Evolutionary conservation across 2,329 filamentous ascomycete species (phyloP).

Genomic region (Pyrenophora graminea): DNA sequence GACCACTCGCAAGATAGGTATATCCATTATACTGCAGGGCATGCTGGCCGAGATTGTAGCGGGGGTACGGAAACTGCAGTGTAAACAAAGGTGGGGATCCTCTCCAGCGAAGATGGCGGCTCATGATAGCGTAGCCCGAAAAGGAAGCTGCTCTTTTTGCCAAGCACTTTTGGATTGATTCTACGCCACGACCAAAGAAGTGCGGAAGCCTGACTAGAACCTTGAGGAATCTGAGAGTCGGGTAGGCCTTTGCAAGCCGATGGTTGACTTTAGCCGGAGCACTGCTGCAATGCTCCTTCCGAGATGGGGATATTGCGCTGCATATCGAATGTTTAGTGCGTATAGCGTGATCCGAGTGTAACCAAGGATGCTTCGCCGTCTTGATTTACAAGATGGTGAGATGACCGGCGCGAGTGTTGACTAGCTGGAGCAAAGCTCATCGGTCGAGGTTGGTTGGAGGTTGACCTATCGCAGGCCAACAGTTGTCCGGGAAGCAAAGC

Average conservation of each 20-base stretch:
- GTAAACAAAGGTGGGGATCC: constrained; percentile 2
- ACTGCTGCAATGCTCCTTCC: constrained; percentile 1
- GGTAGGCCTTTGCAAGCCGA: constrained; percentile 6
- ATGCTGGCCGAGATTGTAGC: constrained; percentile 4
- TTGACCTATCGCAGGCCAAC: constrained; percentile 8
- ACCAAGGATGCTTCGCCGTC: not conserved
- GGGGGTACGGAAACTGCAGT: constrained; percentile 7
- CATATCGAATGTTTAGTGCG: not conserved
- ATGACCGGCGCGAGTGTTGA: not conserved
- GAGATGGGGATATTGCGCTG: not conserved
- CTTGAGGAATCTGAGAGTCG: constrained; percentile 1
- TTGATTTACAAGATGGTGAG: not conserved
- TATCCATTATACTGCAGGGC: constrained; percentile 8
- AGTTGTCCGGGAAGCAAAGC: constrained; percentile 1
- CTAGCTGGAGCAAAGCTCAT: not conserved
- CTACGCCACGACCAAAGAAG: constrained; percentile 11
- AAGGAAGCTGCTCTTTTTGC: constrained; percentile 24
- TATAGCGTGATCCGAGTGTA: not conserved
- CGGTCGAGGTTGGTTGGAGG: not conserved
- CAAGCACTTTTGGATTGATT: constrained; percentile 19
- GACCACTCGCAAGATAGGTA: constrained; percentile 17
- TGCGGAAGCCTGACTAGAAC: constrained; percentile 1
- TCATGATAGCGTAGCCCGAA: constrained; percentile 16
- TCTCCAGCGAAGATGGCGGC: constrained; percentile 9
- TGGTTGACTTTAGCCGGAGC: constrained; percentile 5